phyloP scores from a whole-genome alignment of 306 rosid species.

The Vigna reflexopilosa region DNA sequence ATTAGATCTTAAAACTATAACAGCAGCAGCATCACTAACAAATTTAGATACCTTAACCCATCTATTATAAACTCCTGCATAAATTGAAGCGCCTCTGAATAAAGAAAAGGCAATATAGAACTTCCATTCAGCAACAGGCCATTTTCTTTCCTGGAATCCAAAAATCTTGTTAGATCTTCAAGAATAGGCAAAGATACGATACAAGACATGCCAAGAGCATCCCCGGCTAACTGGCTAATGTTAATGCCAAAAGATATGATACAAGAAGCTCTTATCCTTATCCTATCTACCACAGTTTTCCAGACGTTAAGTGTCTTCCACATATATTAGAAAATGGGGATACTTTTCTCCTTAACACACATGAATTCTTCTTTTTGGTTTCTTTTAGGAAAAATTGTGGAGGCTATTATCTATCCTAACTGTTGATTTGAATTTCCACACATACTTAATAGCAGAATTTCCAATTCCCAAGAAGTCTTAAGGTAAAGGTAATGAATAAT shows the following conservation, averaged over 20 bases:
- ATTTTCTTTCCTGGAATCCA: conserved; percentile 74
- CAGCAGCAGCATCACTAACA: conserved; percentile 24
- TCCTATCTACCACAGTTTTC: background rate
- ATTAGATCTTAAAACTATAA: conserved; percentile 34
- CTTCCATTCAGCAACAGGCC: conserved; percentile 94
- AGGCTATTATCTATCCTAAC: background rate
- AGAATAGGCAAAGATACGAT: conserved; percentile 28
- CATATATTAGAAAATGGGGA: background rate
- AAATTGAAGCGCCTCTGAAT: conserved; percentile 85
- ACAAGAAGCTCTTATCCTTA: background rate
- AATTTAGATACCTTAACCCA: conserved; percentile 76
- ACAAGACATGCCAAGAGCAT: conserved; percentile 9
- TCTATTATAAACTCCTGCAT: conserved; percentile 86
- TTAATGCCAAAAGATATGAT: background rate
- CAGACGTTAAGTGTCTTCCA: background rate
- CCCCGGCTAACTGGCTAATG: conserved; percentile 13
- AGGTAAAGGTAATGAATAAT: background rate
- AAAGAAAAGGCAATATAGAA: conserved; percentile 87
- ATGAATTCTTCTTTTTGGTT: background rate
- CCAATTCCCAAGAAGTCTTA: conserved; percentile 24
- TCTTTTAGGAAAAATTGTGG: background rate
- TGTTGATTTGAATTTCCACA: background rate
- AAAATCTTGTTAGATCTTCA: conserved; percentile 45
- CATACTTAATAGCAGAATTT: conserved; percentile 33
- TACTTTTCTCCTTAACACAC: conserved; percentile 10